Evolutionary conservation across 208 protist genomes (phyloP), one percentile per base, ranked within the genome.

Genomic region (Wallacemonas collosoma): DNA sequence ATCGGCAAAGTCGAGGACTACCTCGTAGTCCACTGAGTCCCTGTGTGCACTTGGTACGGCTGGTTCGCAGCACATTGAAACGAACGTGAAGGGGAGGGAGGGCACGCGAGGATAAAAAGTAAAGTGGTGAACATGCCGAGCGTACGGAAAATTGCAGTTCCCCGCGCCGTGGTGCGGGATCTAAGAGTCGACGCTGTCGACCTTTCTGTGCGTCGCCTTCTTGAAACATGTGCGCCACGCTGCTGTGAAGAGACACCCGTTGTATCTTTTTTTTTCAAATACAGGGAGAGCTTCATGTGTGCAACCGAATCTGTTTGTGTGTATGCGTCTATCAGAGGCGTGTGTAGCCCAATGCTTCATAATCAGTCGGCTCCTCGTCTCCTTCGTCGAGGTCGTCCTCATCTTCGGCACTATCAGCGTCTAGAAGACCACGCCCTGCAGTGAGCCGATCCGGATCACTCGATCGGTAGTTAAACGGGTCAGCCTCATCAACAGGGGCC

Each of bases 281-380:
- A 12, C 48, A 53, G 48, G 15, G 38, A 38, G 26, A 1, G 55
- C 11, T 12, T 38, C 9, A 1, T 61, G n/a, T 61, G 26, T 36
- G 55, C 55, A 17, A 12, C 8, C 55, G 55, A 36, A 17, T 35
- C n/a, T 61, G 55, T 61, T 12, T 40, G 58, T 64, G 58, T 39
- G 64, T 68, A 48, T 68, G 64, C 41, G 48, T 39, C 54, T 40
- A 11, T 67, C 39, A 85, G 1, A 85, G 45, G 1, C 71, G 69
- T 12, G 62, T 61, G 72, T 85, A 85, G 26, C 80, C 80, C 38
- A 64, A 50, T 7, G 44, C 61, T 17, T 47, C n/a, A 39, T 85
- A 85, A 36, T 75, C 72, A 2, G 68, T 68, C 2, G 26, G 58
- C 26, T 45, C 62, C 26, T 79, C 74, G 38, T 66, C 60, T 4